Base-by-base conservation (phyloP, 2,329 filamentous ascomycete species). In the Cordyceps militaris region DNA sequence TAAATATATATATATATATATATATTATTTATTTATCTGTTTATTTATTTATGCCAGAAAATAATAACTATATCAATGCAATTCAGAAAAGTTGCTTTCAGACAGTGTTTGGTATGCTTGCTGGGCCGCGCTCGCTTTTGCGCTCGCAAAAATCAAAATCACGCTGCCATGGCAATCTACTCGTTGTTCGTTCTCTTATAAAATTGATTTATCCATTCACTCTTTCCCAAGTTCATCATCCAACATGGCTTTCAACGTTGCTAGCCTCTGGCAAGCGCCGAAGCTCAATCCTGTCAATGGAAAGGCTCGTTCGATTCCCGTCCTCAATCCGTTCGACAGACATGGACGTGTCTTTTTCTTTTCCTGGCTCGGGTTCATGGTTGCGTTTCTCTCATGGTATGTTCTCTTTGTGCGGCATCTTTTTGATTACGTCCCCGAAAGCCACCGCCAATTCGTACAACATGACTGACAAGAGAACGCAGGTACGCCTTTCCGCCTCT, bases 261-360 rank as follows among this genome's bases (percentile, higher is more conserved):
- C 65, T 52, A 57, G 63, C 40, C 57, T 71, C 32, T 72, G 70
- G 70, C 67, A 65, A 58, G 61, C 68, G 60, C 90, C 91, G 43
- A 83, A 88, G 69, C 74, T 94, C 74, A 95, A 96, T 71, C 89
- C 91, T 9, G 81, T 91, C 75, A 96, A 87, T 75, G 80, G 81
- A 59, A 96, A 96, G 71, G 91, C 91, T 54, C 84, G 81, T 60
- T 88, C 89, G 0, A 83, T 96, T 48, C 91, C 91, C 0, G 70
- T 89, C 21, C 75, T 96, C 60, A 96, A 96, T 70, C 82, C 87
- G 0, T 68, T 92, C 65, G 81, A 95, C 69, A 76, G 85, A 64
- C 91, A 96, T 76, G 91, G 91, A 40, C 82, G 90, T 7, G 91
- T 94, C 0, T 96, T 95, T 73, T 91, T 92, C 77, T 96, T 96